phyloP scores from a whole-genome alignment of 371 early-diverging fungal genomes.

The Mortierella sp. region DNA sequence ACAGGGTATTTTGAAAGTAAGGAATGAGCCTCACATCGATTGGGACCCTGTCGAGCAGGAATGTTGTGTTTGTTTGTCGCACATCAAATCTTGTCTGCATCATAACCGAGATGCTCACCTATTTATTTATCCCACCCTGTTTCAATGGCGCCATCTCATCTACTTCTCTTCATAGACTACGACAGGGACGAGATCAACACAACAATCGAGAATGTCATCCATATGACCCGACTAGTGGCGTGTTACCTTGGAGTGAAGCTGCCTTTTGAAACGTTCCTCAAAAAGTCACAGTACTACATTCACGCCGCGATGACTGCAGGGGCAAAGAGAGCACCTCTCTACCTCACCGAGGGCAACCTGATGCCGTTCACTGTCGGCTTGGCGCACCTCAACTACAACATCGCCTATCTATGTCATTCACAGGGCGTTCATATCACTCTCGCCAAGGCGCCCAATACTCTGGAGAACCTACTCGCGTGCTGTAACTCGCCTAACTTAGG shows the following conservation, averaged over 20 bases:
- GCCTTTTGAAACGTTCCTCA: conserved; percentile 71
- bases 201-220: conserved; percentile 82
- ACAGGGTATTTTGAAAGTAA: conserved; percentile 48
- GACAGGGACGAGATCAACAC: conserved; percentile 87
- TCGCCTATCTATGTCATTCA: conserved; percentile 87
- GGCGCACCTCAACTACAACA: conserved; percentile 88
- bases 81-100: background rate
- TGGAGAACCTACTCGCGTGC: conserved; percentile 81
- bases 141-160: background rate
- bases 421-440: conserved; percentile 83
- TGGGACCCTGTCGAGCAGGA: background rate
- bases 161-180: conserved; percentile 52
- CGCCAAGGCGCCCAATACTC: conserved; percentile 68
- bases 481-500: conserved; percentile 76
- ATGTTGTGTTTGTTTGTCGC: background rate
- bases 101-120: background rate
- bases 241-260: conserved; percentile 84
- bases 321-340: conserved; percentile 72
- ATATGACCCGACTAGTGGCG: conserved; percentile 82
- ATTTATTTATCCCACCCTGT: background rate
- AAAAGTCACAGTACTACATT: conserved; percentile 40
- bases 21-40: conserved; percentile 55
- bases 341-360: conserved; percentile 69
- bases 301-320: conserved; percentile 36
- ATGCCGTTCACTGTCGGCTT: conserved; percentile 78